These are phyloP conservation scores for Rugonectria rugulosa DNA, from an alignment of 2,329 filamentous ascomycete genomes.

Conservation along the genomic window DNA sequence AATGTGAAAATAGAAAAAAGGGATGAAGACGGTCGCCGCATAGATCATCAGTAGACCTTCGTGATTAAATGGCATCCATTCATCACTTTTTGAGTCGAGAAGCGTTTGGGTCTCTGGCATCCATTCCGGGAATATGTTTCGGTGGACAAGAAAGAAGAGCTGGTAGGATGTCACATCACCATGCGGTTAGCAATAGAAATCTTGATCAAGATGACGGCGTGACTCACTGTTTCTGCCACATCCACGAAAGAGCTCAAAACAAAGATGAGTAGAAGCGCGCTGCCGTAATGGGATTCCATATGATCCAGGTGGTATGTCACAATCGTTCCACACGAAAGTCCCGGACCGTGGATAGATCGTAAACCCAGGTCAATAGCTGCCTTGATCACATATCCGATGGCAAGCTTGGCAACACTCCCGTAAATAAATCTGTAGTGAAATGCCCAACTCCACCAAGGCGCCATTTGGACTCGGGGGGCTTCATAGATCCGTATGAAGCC, in stretches of 20 bases:
- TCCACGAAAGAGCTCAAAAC: background rate
- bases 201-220: background rate
- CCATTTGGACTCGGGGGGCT: background rate
- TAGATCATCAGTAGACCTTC: no score
- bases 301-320: background rate
- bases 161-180: background rate
- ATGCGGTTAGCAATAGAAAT: background rate
- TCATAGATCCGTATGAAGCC: background rate
- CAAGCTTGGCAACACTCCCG: no score
- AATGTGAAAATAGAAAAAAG: no score
- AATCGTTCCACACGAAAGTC: background rate
- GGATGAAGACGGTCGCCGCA: no score
- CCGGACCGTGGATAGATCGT: background rate
- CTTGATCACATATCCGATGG: no score
- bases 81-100: background rate
- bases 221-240: constrained; percentile 1
- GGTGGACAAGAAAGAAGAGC: constrained; percentile 2
- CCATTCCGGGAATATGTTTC: background rate
- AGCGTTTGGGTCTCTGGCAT: background rate
- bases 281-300: background rate
- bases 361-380: no score
- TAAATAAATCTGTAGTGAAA: no score
- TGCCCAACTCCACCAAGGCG: no score
- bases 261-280: background rate
- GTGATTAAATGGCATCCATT: background rate